These are phyloP conservation scores for Miamiensis avidus DNA, from an alignment of 169 alveolate genomes.

Conservation along the genomic window DNA sequence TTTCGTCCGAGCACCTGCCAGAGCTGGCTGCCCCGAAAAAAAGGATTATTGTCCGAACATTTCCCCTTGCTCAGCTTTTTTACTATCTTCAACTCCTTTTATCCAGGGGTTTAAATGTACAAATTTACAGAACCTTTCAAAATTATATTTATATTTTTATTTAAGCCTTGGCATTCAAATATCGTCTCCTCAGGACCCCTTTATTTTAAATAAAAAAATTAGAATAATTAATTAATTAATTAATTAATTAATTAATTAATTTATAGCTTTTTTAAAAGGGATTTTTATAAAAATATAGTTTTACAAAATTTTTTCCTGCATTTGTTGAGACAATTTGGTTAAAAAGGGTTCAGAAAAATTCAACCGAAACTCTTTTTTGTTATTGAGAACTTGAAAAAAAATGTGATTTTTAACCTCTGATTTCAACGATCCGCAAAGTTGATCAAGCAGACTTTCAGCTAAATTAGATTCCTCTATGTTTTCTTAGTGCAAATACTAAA, in stretches of 20 bases:
- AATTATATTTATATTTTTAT: not conserved
- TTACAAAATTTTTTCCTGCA: conserved; percentile 20
- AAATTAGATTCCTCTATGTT: conserved; percentile 2
- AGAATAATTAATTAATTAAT: too few species aligned
- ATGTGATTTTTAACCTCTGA: conserved; percentile 1
- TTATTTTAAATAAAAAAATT: too few species aligned
- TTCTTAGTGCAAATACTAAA: conserved; percentile 21
- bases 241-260: too few species aligned
- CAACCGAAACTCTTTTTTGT: not conserved
- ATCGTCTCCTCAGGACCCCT: conserved; percentile 20
- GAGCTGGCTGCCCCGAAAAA: conserved; percentile 1
- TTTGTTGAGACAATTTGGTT: not conserved
- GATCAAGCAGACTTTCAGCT: conserved; percentile 16
- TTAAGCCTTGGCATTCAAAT: not conserved
- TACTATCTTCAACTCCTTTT: not conserved
- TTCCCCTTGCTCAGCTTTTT: not conserved
- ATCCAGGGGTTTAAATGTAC: not conserved
- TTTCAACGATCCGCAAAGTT: conserved; percentile 3
- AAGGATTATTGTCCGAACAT: conserved; percentile 4
- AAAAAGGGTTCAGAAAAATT: conserved; percentile 7
- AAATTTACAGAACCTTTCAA: conserved; percentile 9
- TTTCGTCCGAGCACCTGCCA: not conserved
- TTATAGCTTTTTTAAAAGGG: too few species aligned
- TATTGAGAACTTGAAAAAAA: conserved; percentile 1
- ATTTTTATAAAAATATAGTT: too few species aligned